phyloP scores from a whole-genome alignment of 2,329 filamentous ascomycete genomes.

The Cordyceps cicadae region DNA sequence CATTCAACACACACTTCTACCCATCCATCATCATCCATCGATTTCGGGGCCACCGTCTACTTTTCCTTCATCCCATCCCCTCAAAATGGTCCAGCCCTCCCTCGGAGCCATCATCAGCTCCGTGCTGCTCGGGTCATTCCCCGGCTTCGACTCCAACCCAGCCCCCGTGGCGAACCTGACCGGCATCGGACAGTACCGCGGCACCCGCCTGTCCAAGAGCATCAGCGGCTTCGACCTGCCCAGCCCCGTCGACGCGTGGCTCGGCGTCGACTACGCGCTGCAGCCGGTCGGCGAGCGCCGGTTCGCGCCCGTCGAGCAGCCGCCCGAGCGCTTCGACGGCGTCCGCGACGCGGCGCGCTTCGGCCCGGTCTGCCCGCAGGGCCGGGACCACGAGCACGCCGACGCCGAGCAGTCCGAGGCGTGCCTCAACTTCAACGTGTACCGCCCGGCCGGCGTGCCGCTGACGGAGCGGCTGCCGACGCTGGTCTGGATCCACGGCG shows the following conservation, averaged over 20 bases:
- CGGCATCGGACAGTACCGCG: neutral
- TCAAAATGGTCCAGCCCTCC: neutral
- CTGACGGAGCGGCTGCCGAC: slow-evolving; percentile 28
- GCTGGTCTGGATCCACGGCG: slow-evolving; percentile 33
- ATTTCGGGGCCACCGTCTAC: too few species aligned
- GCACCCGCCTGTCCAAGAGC: slow-evolving; percentile 16
- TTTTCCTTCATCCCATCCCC: too few species aligned
- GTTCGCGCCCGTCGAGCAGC: slow-evolving; percentile 30
- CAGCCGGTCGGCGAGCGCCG: slow-evolving; percentile 33
- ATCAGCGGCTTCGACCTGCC: slow-evolving; percentile 25
- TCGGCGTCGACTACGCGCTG: slow-evolving; percentile 37
- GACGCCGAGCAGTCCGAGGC: slow-evolving; percentile 25
- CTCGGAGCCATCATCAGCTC: slow-evolving; percentile 4
- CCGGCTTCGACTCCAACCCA: neutral
- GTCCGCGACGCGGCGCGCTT: slow-evolving; percentile 29
- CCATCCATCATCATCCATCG: too few species aligned
- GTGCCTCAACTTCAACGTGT: slow-evolving; percentile 34
- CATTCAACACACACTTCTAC: too few species aligned
- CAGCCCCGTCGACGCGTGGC: slow-evolving; percentile 35
- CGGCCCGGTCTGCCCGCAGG: slow-evolving; percentile 36
- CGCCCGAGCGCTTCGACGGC: slow-evolving; percentile 32
- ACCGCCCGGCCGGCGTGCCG: slow-evolving; percentile 23
- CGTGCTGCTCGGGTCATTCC: neutral
- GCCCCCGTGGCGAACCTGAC: neutral
- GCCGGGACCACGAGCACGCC: slow-evolving; percentile 16